Conservation (phyloP, 305 asterid genomes). For the Fraxinus xanthoxyloides region DNA sequence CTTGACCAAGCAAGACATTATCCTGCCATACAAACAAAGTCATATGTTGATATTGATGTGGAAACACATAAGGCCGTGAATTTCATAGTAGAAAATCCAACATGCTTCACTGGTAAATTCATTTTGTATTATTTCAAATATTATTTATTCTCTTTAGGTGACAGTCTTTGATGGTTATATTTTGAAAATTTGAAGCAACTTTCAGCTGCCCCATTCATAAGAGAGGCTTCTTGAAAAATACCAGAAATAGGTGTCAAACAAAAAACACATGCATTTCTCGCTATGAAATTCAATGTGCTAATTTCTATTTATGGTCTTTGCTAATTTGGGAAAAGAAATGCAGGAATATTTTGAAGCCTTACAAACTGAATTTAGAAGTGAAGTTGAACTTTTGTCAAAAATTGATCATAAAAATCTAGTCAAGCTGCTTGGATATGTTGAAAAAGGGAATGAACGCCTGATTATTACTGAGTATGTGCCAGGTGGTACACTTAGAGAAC, state of each 20-base stretch:
- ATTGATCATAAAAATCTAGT: constrained; percentile 93
- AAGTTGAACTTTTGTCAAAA: constrained; percentile 92
- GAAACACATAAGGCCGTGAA: not conserved
- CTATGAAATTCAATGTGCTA: not conserved
- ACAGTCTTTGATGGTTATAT: not conserved
- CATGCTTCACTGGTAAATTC: not conserved
- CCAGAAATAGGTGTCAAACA: not conserved
- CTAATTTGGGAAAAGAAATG: constrained; percentile 8
- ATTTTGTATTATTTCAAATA: not conserved
- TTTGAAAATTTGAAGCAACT: not conserved
- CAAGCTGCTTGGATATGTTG: constrained; percentile 90
- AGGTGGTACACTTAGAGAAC: constrained; percentile 94
- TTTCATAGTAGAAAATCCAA: not conserved
- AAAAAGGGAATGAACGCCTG: constrained; percentile 80
- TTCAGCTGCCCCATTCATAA: not conserved
- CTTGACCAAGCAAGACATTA: not conserved
- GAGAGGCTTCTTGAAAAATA: not conserved
- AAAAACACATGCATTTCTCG: not conserved
- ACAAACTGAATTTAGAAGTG: constrained; percentile 75
- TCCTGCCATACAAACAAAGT: not conserved
- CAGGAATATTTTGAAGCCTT: constrained; percentile 72
- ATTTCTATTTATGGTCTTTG: not conserved
- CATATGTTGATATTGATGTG: not conserved
- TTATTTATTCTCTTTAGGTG: not conserved
- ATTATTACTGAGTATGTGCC: constrained; percentile 92